Percentiles rank a stretch among this genome's conserved stretches.
Evolutionary conservation across 1,284 basidiomycete genomes (phyloP).

Genomic region (Ceratobasidium sp.): DNA sequence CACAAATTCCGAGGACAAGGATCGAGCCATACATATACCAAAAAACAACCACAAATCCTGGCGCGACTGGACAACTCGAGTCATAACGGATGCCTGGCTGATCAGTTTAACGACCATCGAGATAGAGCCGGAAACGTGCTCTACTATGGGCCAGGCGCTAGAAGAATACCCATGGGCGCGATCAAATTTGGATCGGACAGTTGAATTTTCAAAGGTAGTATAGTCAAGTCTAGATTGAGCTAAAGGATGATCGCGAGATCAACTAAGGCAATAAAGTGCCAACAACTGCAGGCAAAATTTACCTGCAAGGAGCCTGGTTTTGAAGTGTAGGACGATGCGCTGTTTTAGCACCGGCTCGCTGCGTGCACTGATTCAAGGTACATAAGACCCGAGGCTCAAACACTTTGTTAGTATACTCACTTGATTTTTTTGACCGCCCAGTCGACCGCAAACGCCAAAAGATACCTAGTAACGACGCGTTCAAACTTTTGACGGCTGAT

Average conservation of each 20-base stretch:
- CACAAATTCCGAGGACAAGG: slow-evolving; percentile 15
- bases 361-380: neutral
- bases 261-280: neutral
- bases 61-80: neutral
- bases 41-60: neutral
- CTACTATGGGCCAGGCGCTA: slow-evolving; percentile 11
- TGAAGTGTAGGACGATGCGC: slow-evolving; percentile 42
- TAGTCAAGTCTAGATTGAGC: slow-evolving; percentile 22
- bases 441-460: slow-evolving; percentile 5
- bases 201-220: slow-evolving; percentile 2
- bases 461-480: neutral
- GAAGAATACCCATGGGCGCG: slow-evolving; percentile 22
- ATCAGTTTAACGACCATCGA: neutral
- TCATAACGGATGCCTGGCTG: slow-evolving; percentile 9
- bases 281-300: neutral
- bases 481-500: slow-evolving; percentile 1
- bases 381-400: neutral
- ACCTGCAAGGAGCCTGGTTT: slow-evolving; percentile 37
- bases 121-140: neutral
- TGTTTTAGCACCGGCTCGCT: slow-evolving; percentile 29
- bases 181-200: neutral
- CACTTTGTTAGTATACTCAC: neutral
- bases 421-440: slow-evolving; percentile 5
- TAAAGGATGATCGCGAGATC: neutral
- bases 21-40: neutral